A percentile compares a stretch with the other conserved stretches of the same genome.
phyloP scores from a whole-genome alignment of 305 asterid species.

The Lippia alba region DNA sequence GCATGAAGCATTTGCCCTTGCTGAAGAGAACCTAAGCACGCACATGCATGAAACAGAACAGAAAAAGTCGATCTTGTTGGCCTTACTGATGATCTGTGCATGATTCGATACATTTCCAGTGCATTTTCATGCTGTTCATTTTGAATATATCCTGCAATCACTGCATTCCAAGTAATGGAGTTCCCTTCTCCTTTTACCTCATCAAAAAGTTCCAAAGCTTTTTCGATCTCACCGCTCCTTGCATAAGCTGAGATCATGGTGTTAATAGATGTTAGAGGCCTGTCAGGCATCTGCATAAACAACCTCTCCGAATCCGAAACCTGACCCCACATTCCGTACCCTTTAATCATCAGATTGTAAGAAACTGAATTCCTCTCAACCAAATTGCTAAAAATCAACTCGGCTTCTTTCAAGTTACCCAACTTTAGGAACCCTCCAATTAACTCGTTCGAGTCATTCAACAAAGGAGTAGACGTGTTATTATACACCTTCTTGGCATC shows the following conservation, averaged over 20 bases:
- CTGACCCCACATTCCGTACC: conserved; percentile 61
- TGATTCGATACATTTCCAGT: conserved; percentile 51
- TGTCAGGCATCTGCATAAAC: conserved; percentile 55
- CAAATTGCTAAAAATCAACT: conserved; percentile 52
- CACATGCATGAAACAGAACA: conserved; percentile 62
- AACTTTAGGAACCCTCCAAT: conserved; percentile 54
- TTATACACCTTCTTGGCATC: conserved; percentile 59
- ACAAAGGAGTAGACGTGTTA: conserved; percentile 36
- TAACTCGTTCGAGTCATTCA: conserved; percentile 52
- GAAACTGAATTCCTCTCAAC: conserved; percentile 47
- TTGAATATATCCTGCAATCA: conserved; percentile 74
- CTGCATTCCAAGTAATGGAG: conserved; percentile 81
- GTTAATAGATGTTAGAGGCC: conserved; percentile 54
- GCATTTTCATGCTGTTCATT: conserved; percentile 63
- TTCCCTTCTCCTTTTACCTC: conserved; percentile 57
- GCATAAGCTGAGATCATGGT: conserved; percentile 76
- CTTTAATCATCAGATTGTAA: conserved; percentile 77
- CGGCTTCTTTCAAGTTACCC: conserved; percentile 67
- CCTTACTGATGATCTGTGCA: conserved; percentile 60
- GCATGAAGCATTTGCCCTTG: conserved; percentile 71
- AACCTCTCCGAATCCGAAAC: conserved; percentile 56
- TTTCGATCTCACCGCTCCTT: conserved; percentile 52
- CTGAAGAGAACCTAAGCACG: conserved; percentile 67
- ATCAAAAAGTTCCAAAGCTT: conserved; percentile 70
- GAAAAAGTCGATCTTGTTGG: conserved; percentile 74